Evolutionary conservation across 1,284 basidiomycete species (phyloP).

Genomic region (Ganoderma boninense): DNA sequence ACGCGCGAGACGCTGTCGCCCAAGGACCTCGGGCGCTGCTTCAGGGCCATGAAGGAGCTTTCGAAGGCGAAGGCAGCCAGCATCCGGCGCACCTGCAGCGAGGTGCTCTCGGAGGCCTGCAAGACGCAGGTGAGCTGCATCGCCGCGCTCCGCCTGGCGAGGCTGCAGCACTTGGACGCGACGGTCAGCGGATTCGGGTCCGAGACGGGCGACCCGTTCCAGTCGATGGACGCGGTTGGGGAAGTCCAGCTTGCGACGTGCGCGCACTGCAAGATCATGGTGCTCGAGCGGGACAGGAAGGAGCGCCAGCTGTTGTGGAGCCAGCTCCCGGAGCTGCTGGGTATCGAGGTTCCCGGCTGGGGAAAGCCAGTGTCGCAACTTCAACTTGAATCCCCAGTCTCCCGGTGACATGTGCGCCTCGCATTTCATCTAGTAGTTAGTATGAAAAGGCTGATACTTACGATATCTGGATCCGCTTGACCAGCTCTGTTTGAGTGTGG

Average conservation of each 20-base stretch:
- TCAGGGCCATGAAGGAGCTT: neutral
- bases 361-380: neutral
- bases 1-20: conserved; percentile 7
- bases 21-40: conserved; percentile 16
- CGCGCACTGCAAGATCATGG: neutral
- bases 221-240: neutral
- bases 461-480: neutral
- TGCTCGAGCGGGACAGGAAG: neutral
- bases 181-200: neutral
- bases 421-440: neutral
- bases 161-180: neutral
- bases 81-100: neutral
- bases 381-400: neutral
- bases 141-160: neutral
- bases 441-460: neutral
- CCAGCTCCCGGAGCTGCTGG: conserved; percentile 7
- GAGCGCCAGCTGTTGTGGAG: conserved; percentile 9
- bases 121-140: neutral
- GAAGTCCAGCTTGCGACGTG: neutral
- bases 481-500: neutral
- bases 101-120: neutral
- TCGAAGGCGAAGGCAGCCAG: too few relatives aligned
- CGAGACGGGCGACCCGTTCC: neutral
- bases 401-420: neutral
- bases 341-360: conserved; percentile 9